Conservation (phyloP, 2,329 filamentous ascomycete genomes). For the Trichophyton simii region DNA sequence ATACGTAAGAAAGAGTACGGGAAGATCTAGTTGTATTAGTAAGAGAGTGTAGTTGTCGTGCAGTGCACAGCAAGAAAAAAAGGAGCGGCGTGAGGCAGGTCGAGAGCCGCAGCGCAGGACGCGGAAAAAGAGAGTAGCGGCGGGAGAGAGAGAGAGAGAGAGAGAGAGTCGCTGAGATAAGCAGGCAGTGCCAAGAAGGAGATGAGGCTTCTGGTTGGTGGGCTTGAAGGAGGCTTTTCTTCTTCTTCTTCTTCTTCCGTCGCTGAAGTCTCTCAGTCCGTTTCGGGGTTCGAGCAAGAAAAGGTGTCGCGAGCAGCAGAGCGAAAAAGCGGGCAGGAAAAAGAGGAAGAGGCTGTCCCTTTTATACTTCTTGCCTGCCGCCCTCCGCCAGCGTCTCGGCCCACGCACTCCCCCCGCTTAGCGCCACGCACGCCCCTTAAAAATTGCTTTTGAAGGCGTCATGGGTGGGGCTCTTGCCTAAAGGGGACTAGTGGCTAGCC, state of each 20-base stretch:
- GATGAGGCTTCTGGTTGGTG: no score
- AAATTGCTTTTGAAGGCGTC: conserved; percentile 4
- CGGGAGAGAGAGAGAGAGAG: no score
- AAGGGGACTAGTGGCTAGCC: neutral
- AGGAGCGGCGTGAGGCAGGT: neutral
- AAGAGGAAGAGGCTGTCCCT: conserved; percentile 11
- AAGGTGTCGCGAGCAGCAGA: neutral
- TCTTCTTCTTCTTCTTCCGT: neutral
- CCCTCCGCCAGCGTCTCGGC: neutral
- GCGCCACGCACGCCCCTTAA: conserved; percentile 8
- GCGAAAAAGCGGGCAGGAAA: conserved; percentile 9
- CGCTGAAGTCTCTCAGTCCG: neutral
- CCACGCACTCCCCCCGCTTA: conserved; percentile 9
- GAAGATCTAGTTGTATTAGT: neutral
- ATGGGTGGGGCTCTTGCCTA: neutral
- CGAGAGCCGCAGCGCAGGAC: no score
- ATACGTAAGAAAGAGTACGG: neutral
- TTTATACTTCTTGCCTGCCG: conserved; percentile 14
- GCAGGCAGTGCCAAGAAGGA: neutral
- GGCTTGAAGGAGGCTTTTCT: conserved; percentile 1
- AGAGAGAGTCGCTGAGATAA: no score
- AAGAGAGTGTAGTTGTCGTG: neutral
- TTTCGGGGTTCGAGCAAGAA: neutral
- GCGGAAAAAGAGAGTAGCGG: no score
- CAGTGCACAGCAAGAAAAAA: neutral